A percentile compares a stretch with the other conserved stretches of the same genome.
Evolutionary conservation across 306 rosid genomes (phyloP).

Genomic region (Fragaria ananassa): DNA sequence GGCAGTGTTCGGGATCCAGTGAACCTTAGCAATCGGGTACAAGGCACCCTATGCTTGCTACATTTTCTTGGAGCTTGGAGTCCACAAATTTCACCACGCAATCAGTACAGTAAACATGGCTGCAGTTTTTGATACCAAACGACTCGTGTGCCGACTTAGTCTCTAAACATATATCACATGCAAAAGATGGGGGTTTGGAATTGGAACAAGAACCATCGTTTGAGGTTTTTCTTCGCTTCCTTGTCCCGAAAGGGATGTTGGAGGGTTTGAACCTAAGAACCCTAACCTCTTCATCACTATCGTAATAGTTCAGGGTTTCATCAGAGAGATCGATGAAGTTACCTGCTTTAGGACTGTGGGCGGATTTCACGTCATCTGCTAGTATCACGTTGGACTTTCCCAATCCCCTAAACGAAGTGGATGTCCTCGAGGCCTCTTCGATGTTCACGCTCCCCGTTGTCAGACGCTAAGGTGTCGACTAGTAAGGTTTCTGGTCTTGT

Average conservation of each 20-base stretch:
- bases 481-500: no score
- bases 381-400: no score
- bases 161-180: constrained; percentile 38
- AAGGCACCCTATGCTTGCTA: constrained; percentile 36
- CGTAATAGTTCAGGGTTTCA: not conserved
- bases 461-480: no score
- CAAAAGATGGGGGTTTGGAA: not conserved
- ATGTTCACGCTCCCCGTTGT: no score
- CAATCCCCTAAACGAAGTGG: no score
- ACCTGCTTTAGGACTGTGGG: not conserved
- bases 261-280: constrained; percentile 16
- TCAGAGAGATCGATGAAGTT: constrained; percentile 20
- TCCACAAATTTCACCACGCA: constrained; percentile 53
- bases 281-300: constrained; percentile 1
- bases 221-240: not conserved
- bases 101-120: constrained; percentile 46
- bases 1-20: constrained; percentile 40
- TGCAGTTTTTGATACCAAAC: constrained; percentile 34
- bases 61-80: constrained; percentile 28
- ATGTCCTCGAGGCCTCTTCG: no score
- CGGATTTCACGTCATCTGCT: no score
- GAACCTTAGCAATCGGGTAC: constrained; percentile 36
- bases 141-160: constrained; percentile 19
- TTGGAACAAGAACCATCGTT: not conserved
- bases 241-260: not conserved